Base-by-base conservation (phyloP, 495 filamentous ascomycete species). In the Tetracladium marchalianum region DNA sequence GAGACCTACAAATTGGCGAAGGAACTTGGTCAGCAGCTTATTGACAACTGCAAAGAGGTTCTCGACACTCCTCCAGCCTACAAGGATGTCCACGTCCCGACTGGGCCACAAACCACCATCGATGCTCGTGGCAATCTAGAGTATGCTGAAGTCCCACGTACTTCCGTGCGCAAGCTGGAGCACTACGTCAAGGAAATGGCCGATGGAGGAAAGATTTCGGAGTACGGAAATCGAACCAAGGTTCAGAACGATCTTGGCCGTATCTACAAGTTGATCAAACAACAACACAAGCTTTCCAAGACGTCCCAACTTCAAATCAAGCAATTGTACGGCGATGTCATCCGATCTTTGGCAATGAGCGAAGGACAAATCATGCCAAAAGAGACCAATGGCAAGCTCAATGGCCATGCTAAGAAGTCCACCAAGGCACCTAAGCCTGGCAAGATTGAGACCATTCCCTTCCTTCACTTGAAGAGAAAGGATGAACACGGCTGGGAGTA, bases 101-200 rank as follows among this genome's bases (percentile, higher is more conserved):
- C 93, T 15, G 93, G 83, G 8, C 92, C 92, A 27, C 81, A 87
- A 50, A 93, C 93, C 4, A 87, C 78, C 12, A 80, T 99, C 45
- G 90, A 97, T 61, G 79, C 82, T 19, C 81, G 85, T 32, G 92
- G 92, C 44, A 93, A 88, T 65, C 74, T 97, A 55, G 80, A 80
- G 46, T 99, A 93, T 61, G 73, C 86, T 54, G 92, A 99, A 66
- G 72, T 82, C 12, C 85, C 87, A n/a, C 78, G 93, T 31, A 70
- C 83, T 9, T 93, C 88, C 59, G 89, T 88, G 58, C 83, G 93
- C 43, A 99, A 99, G 67, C 78, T 99, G 27, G 92, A 99, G 69
- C 90, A 96, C 62, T 99, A 99, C 55, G 92, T 99, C 24, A 85
- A 83, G 58, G 90, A 99, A 62, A 97, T 99, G 92, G 92, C 92